Percentiles rank a stretch among this genome's conserved stretches.
phyloP scores from a whole-genome alignment of 2,329 filamentous ascomycete species.

The Incumbomyces delicatus region DNA sequence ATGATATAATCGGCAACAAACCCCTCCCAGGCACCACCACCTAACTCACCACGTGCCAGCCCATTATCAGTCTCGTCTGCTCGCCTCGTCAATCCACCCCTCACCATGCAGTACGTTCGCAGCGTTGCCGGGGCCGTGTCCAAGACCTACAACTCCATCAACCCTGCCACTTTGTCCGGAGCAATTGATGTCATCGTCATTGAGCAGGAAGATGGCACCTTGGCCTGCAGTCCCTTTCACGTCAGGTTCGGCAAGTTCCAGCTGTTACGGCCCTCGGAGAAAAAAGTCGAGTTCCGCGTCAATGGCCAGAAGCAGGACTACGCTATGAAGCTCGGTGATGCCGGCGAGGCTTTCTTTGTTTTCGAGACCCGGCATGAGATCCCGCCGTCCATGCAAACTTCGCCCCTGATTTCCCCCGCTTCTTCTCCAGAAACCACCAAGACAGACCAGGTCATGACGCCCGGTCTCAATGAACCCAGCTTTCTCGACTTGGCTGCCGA shows the following conservation, averaged over 20 bases:
- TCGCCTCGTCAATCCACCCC: background rate
- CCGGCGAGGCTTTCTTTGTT: slow-evolving; percentile 96
- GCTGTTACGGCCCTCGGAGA: slow-evolving; percentile 84
- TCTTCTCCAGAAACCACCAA: slow-evolving; percentile 54
- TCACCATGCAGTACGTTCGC: slow-evolving; percentile 87
- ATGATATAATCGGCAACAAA: slow-evolving; percentile 2
- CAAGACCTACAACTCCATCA: slow-evolving; percentile 99
- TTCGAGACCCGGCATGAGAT: slow-evolving; percentile 91
- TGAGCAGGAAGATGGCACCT: slow-evolving; percentile 76
- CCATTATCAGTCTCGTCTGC: background rate
- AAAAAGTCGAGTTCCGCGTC: slow-evolving; percentile 97
- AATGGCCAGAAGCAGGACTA: slow-evolving; percentile 87
- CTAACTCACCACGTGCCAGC: background rate
- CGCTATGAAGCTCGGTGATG: slow-evolving; percentile 96
- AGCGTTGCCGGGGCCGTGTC: slow-evolving; percentile 92
- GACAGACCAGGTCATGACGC: slow-evolving; percentile 21
- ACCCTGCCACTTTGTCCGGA: slow-evolving; percentile 90
- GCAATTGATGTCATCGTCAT: slow-evolving; percentile 99
- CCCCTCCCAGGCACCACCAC: background rate
- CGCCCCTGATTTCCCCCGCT: slow-evolving; percentile 82
- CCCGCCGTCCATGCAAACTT: slow-evolving; percentile 88
- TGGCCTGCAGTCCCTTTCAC: slow-evolving; percentile 93
- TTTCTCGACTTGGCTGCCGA: slow-evolving; percentile 35
- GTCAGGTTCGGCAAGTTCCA: slow-evolving; percentile 99
- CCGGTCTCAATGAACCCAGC: slow-evolving; percentile 40